Evolutionary conservation across 768 basidiomycete species (phyloP).

Genomic region (Macrolepiota dolichaula): DNA sequence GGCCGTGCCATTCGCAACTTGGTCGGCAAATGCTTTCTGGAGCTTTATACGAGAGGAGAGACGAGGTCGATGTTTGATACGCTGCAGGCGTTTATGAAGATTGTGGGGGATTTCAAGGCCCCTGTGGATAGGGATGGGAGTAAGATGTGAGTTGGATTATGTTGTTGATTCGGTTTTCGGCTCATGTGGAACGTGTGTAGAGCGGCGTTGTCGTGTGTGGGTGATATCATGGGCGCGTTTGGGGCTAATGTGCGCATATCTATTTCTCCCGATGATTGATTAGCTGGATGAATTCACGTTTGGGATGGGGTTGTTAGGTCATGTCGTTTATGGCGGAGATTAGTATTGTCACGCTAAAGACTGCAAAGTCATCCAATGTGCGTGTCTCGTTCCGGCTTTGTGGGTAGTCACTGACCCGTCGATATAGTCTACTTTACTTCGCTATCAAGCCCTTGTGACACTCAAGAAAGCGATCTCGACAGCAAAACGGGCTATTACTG

Average conservation of each 20-base stretch:
- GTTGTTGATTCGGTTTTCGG: not conserved
- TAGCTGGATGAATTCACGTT: not conserved
- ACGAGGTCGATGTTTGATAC: slow-evolving; percentile 86
- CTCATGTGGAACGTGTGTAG: slow-evolving; percentile 32
- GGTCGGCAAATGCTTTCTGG: slow-evolving; percentile 71
- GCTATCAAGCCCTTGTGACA: slow-evolving; percentile 75
- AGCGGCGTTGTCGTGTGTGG: slow-evolving; percentile 82
- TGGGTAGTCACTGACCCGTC: not conserved
- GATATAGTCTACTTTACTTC: slow-evolving; percentile 70
- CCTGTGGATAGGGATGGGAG: slow-evolving; percentile 52
- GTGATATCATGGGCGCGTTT: slow-evolving; percentile 82
- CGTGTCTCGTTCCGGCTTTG: slow-evolving; percentile 24
- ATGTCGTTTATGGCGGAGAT: slow-evolving; percentile 97
- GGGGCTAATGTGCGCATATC: slow-evolving; percentile 69
- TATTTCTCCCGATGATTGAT: not conserved
- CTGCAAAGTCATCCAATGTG: slow-evolving; percentile 70
- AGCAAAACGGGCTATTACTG: slow-evolving; percentile 82
- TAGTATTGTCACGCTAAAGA: slow-evolving; percentile 57
- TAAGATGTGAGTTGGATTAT: slow-evolving; percentile 55
- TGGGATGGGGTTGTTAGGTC: slow-evolving; percentile 46
- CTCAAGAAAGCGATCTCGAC: slow-evolving; percentile 77
- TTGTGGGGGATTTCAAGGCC: slow-evolving; percentile 69
- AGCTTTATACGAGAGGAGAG: slow-evolving; percentile 77
- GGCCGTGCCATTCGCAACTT: slow-evolving; percentile 84
- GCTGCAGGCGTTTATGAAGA: slow-evolving; percentile 71